Conservation (phyloP, 2,329 filamentous ascomycete genomes). For the Exophiala bonariae region DNA sequence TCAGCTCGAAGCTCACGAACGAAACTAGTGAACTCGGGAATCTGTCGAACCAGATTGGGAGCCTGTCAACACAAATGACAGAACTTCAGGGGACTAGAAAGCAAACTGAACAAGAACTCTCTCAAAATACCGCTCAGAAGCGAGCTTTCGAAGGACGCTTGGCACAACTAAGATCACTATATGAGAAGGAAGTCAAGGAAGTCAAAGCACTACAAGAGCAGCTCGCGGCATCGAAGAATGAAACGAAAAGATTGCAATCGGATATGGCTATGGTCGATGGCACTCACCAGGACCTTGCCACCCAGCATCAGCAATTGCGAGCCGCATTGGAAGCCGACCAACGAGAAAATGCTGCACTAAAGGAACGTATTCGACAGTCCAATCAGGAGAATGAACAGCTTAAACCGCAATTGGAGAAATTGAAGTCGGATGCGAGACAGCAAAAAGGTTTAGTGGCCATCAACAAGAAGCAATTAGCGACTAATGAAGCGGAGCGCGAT, state of each 20-base stretch:
- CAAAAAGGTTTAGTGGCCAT: conserved; percentile 96
- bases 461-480: conserved; percentile 94
- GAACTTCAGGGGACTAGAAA: conserved; percentile 81
- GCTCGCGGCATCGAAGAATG: conserved; percentile 70
- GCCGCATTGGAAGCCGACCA: conserved; percentile 80
- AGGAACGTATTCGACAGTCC: conserved; percentile 80
- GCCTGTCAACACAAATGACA: conserved; percentile 89
- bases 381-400: conserved; percentile 82
- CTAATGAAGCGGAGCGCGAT: conserved; percentile 84
- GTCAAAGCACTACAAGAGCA: conserved; percentile 84
- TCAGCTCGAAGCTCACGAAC: conserved; percentile 81
- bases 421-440: conserved; percentile 86
- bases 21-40: conserved; percentile 94
- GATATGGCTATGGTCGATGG: conserved; percentile 83
- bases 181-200: conserved; percentile 89
- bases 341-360: conserved; percentile 80
- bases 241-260: conserved; percentile 79
- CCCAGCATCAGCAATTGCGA: conserved; percentile 74
- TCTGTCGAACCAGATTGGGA: conserved; percentile 91
- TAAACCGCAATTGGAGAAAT: conserved; percentile 89
- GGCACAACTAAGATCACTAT: conserved; percentile 79
- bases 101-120: conserved; percentile 77
- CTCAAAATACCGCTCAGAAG: conserved; percentile 80
- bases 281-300: conserved; percentile 75
- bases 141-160: conserved; percentile 88